A percentile compares a stretch with the other conserved stretches of the same genome.
These are phyloP conservation scores for Cladosporium sphaerospermum DNA, from an alignment of 2,329 filamentous ascomycete genomes.

Conservation along the genomic window DNA sequence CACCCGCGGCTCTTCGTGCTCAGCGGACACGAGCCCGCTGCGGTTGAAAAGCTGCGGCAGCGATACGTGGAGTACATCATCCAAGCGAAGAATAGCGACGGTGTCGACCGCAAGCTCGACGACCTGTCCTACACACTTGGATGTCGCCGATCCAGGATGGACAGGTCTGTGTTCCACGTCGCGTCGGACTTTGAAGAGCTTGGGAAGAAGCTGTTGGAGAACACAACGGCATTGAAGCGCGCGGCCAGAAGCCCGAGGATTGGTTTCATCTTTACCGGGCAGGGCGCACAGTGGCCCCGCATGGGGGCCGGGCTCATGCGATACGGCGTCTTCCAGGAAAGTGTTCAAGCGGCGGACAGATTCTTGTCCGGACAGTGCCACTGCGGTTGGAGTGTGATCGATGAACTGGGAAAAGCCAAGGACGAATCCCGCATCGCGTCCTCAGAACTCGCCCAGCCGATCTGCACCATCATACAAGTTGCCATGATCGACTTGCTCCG, in stretches of 20 bases:
- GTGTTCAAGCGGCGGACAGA: not conserved
- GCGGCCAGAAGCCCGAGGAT: not conserved
- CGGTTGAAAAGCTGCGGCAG: too few species aligned
- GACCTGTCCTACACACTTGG: too few species aligned
- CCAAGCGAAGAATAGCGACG: too few species aligned
- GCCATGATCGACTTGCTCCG: constrained; percentile 38
- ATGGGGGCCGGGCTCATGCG: constrained; percentile 14
- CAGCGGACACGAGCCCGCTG: too few species aligned
- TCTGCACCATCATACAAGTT: constrained; percentile 51
- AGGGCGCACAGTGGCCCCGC: constrained; percentile 26
- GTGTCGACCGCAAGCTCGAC: not conserved
- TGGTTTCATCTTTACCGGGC: constrained; percentile 24
- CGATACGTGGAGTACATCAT: too few species aligned
- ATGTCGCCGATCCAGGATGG: too few species aligned
- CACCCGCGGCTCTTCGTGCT: too few species aligned
- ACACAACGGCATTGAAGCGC: too few species aligned
- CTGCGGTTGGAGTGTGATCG: not conserved
- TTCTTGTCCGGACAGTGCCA: not conserved
- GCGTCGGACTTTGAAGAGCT: too few species aligned
- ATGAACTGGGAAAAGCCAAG: not conserved
- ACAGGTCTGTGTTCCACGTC: too few species aligned
- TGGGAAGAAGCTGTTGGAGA: too few species aligned
- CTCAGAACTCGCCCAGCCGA: constrained; percentile 41
- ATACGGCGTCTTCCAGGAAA: constrained; percentile 11
- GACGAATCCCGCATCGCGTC: constrained; percentile 9